Conservation (phyloP, 495 filamentous ascomycete genomes). For the Aspergillus ostianus region DNA sequence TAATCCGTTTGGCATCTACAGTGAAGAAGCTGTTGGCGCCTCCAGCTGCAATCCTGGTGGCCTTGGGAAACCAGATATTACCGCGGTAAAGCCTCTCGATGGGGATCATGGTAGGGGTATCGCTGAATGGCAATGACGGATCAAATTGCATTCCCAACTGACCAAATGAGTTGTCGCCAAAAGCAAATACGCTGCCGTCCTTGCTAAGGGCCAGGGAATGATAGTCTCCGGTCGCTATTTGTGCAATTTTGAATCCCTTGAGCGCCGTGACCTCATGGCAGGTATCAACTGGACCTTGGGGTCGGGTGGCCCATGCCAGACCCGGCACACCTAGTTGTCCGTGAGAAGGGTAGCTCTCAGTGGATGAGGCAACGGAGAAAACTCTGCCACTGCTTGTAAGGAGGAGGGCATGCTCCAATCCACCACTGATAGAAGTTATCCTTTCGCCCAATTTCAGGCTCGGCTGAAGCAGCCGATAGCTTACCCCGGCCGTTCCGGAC, state of each 20-base stretch:
- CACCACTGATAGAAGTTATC: constrained; percentile 68
- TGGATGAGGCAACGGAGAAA: constrained; percentile 78
- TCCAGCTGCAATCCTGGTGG: constrained; percentile 77
- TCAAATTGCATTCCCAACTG: constrained; percentile 78
- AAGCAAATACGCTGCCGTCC: constrained; percentile 76
- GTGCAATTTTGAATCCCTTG: constrained; percentile 59
- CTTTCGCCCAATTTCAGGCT: constrained; percentile 71
- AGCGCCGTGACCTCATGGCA: constrained; percentile 72
- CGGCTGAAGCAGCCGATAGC: constrained; percentile 71
- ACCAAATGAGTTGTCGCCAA: constrained; percentile 86
- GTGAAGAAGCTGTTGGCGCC: constrained; percentile 84
- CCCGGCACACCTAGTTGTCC: constrained; percentile 88
- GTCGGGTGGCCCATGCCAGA: constrained; percentile 74
- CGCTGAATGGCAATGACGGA: constrained; percentile 57
- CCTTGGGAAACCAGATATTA: constrained; percentile 53
- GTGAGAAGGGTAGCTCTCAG: constrained; percentile 70
- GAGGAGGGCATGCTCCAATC: constrained; percentile 80
- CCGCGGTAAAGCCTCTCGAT: constrained; percentile 68
- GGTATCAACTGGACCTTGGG: constrained; percentile 73
- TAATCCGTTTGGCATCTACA: constrained; percentile 67
- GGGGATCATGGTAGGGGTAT: constrained; percentile 66
- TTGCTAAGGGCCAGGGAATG: constrained; percentile 78
- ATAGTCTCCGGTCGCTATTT: constrained; percentile 81
- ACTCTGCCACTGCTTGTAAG: constrained; percentile 83
- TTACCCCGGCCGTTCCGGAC: constrained; percentile 55